Evolutionary conservation across 495 filamentous ascomycete species (phyloP).

Genomic region (Schizothecium vesticola): DNA sequence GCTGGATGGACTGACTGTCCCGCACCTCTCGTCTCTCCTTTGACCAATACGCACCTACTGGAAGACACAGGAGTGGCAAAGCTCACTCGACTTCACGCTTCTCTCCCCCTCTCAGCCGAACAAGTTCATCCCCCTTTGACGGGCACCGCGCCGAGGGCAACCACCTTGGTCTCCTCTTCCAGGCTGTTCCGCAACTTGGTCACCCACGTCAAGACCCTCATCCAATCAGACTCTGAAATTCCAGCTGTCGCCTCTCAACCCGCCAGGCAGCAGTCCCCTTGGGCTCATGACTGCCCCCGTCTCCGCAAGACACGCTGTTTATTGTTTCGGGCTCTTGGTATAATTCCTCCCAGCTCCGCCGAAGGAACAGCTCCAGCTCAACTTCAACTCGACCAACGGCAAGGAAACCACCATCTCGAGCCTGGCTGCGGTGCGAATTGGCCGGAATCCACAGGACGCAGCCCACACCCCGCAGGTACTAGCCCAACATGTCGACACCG

Average conservation of each 20-base stretch:
- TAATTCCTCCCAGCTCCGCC: neutral
- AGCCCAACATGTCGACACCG: no score
- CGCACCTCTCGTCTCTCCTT: neutral
- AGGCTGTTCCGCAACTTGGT: neutral
- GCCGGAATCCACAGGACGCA: neutral
- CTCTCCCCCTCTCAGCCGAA: neutral
- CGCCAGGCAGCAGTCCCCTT: neutral
- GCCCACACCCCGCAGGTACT: no score
- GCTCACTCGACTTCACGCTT: neutral
- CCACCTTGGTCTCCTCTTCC: neutral
- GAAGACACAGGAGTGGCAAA: neutral
- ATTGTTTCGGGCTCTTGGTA: neutral
- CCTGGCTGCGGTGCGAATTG: neutral
- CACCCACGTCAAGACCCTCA: neutral
- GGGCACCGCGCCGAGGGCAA: neutral
- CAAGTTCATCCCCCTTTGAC: neutral
- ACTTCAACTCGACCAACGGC: neutral
- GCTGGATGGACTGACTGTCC: neutral
- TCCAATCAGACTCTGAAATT: neutral
- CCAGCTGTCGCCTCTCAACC: neutral
- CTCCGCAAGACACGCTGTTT: neutral
- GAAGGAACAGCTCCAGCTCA: neutral
- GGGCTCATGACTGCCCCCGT: neutral
- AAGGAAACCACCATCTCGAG: neutral
- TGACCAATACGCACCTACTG: neutral